Evolutionary conservation across 371 early-diverging fungal species (phyloP).

Genomic region (Apophysomyces variabilis): DNA sequence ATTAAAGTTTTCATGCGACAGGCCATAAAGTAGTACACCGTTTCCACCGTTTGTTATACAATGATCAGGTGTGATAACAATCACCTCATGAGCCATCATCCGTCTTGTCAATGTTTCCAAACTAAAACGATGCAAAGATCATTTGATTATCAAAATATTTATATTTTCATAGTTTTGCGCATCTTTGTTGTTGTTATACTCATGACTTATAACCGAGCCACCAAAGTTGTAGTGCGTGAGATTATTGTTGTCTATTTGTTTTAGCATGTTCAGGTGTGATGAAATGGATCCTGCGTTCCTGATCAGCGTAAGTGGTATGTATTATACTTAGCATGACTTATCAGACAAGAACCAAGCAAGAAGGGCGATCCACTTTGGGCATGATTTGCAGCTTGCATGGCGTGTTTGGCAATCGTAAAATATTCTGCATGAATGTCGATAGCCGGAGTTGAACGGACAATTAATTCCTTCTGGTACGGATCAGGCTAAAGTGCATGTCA

Average conservation of each 20-base stretch:
- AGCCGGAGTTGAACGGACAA: slow-evolving; percentile 1
- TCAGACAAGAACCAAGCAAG: too few relatives aligned
- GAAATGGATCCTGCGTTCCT: too few relatives aligned
- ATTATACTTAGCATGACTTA: too few relatives aligned
- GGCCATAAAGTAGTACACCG: background rate
- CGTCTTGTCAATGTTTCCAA: slow-evolving; percentile 1
- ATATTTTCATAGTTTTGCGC: background rate
- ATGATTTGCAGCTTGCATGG: background rate
- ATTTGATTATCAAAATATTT: slow-evolving; percentile 2
- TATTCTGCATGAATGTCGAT: background rate
- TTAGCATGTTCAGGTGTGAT: too few relatives aligned
- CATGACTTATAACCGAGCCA: too few relatives aligned
- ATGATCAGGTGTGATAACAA: background rate
- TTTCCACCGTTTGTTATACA: background rate
- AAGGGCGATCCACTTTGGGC: too few relatives aligned
- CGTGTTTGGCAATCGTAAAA: background rate
- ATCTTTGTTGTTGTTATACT: too few relatives aligned
- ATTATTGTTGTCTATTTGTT: too few relatives aligned
- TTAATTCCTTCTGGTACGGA: background rate
- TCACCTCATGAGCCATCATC: slow-evolving; percentile 6
- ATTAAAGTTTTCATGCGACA: background rate
- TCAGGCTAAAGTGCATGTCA: too few relatives aligned
- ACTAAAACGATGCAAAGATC: background rate
- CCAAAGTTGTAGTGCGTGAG: too few relatives aligned
- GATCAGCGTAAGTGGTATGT: too few relatives aligned